phyloP scores from a whole-genome alignment of 306 rosid genomes.

The Pachyrhizus erosus region DNA sequence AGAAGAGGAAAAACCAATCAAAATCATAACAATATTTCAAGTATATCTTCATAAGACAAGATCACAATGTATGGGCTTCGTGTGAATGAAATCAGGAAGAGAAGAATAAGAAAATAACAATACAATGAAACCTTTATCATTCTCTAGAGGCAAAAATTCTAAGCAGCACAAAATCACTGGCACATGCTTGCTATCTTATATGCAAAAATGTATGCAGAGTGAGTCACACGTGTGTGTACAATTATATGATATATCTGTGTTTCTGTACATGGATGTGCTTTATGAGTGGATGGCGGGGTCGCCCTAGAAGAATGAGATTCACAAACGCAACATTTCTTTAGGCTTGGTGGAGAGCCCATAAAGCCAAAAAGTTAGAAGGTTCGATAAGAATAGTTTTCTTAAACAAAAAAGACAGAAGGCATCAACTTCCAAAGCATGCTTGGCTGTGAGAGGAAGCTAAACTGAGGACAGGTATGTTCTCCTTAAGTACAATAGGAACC shows the following conservation, averaged over 20 bases:
- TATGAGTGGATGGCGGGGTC: constrained; percentile 68
- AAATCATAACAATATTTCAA: neutral
- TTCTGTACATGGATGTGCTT: constrained; percentile 40
- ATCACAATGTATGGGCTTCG: neutral
- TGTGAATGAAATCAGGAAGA: neutral
- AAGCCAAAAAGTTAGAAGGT: constrained; percentile 56
- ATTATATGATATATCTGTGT: constrained; percentile 5
- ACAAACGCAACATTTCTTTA: constrained; percentile 58
- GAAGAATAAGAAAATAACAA: neutral
- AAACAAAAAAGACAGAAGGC: constrained; percentile 55
- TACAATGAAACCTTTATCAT: constrained; percentile 22
- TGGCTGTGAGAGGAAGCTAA: constrained; percentile 46
- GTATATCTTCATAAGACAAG: neutral
- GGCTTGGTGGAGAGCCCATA: constrained; percentile 79
- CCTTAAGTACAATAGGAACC: constrained; percentile 50
- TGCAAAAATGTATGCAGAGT: constrained; percentile 31
- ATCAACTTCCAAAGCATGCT: constrained; percentile 54
- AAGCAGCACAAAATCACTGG: constrained; percentile 4
- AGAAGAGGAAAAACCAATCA: constrained; percentile 7
- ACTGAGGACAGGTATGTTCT: constrained; percentile 51
- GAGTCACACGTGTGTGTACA: constrained; percentile 40
- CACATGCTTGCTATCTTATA: constrained; percentile 36
- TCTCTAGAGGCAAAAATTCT: constrained; percentile 22
- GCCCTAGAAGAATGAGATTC: constrained; percentile 70
- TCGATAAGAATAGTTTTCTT: constrained; percentile 58